phyloP scores from a whole-genome alignment of 306 rosid genomes.

The Lathyrus aphaca region DNA sequence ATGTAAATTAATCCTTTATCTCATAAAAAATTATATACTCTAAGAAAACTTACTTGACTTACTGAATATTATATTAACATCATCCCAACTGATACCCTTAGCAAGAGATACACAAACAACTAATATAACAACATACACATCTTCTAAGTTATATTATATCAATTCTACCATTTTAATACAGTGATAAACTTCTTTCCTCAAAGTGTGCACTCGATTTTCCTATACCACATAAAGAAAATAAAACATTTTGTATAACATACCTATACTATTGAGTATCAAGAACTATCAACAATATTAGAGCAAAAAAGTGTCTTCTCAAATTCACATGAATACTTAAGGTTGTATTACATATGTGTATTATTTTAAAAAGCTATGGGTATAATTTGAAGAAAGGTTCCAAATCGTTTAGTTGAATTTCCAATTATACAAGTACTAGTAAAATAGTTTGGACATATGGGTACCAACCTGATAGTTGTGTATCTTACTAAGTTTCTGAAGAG shows the following conservation, averaged over 20 bases:
- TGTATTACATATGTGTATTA: background rate
- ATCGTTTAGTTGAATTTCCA: conserved; percentile 25
- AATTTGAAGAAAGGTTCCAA: conserved; percentile 16
- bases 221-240: conserved; percentile 45
- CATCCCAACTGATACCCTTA: conserved; percentile 96
- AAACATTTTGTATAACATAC: conserved; percentile 18
- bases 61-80: too few species aligned
- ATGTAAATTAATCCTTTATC: too few species aligned
- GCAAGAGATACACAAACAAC: conserved; percentile 97
- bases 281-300: conserved; percentile 17
- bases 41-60: too few species aligned
- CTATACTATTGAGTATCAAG: conserved; percentile 19
- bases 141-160: conserved; percentile 93
- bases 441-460: conserved; percentile 19
- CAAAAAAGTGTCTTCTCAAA: conserved; percentile 12
- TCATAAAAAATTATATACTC: too few species aligned
- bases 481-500: conserved; percentile 77
- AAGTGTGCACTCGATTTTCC: conserved; percentile 86
- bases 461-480: conserved; percentile 89
- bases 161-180: conserved; percentile 87
- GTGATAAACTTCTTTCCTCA: conserved; percentile 87
- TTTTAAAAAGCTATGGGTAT: conserved; percentile 4
- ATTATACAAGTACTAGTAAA: conserved; percentile 29
- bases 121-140: conserved; percentile 90
- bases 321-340: conserved; percentile 21